Base-by-base conservation (phyloP, 2,329 filamentous ascomycete genomes). In the Pseudogymnoascus sp. region DNA sequence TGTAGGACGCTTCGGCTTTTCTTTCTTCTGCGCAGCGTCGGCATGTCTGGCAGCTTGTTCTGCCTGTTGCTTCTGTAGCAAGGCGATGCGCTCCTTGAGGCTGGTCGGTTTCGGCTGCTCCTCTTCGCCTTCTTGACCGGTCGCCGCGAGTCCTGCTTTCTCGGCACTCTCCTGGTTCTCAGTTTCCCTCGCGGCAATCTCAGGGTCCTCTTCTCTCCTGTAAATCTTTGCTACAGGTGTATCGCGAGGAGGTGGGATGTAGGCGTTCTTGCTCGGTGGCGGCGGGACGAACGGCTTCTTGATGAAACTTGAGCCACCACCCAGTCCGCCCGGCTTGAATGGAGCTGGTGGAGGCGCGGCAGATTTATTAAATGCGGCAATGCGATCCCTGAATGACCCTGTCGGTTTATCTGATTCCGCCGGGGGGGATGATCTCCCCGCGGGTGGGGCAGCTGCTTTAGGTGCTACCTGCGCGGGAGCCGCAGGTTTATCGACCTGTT, bases 251-350 rank as follows among this genome's bases (percentile, higher is more conserved):
- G 89, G 86, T 22, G 94, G 90, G 8, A 99, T 82, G 70, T 90
- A 99, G 22, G 93, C 89, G 76, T 97, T 88, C 67, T 91, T 88
- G 73, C 91, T 96, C 0, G 94, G 94, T 15, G 94, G 94, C 59
- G 94, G 91, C 3, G 94, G 90, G 61, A 99, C 92, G 69, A 97
- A 99, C 0, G 93, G 91, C 75, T 97, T 97, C 80, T 93, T 97
- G 75, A 99, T 86, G 71, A 97, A 97, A 60, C 81, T 81, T 64
- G 81, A 80, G 57, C 82, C 78, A 62, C 83, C 80, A 62, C 80
- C 75, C 25, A 87, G 75, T 2, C 84, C 84, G 63, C 82, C 80
- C 18, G 91, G 90, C 72, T 96, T 96, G 76, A 95, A 93, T 1
- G 94, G 94, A n/a, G 91, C 84, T 63, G 94, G 79, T 7, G 94